These are phyloP conservation scores for Rhodotorula mucilaginosa DNA, from an alignment of 1,284 basidiomycete genomes.

Conservation along the genomic window DNA sequence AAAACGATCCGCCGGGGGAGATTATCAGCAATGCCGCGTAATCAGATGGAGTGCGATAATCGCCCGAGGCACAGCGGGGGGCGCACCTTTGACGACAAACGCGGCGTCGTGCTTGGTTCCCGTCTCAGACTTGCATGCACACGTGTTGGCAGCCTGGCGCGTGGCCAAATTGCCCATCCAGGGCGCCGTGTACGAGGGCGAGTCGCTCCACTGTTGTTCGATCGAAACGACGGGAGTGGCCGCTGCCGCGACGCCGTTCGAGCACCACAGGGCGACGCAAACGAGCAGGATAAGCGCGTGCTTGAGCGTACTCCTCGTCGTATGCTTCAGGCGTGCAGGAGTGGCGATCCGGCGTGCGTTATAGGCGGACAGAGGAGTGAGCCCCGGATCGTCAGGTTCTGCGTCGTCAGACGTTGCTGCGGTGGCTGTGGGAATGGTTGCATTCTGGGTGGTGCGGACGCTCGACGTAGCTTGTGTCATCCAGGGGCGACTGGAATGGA, in stretches of 20 bases:
- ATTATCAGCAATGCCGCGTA: too few species aligned
- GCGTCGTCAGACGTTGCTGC: not conserved
- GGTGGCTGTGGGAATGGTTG: not conserved
- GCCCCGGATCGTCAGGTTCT: not conserved
- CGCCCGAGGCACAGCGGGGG: not conserved
- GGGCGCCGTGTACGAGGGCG: too few species aligned
- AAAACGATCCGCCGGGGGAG: too few species aligned
- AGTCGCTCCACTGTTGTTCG: too few species aligned
- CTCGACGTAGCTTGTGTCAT: not conserved
- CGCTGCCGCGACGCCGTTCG: too few species aligned
- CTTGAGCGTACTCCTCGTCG: too few species aligned
- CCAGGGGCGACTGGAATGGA: not conserved
- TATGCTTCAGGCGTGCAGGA: not conserved
- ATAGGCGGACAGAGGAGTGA: not conserved
- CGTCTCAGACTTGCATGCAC: not conserved
- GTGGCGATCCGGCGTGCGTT: not conserved
- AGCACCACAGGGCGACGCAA: too few species aligned
- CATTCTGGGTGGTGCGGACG: not conserved
- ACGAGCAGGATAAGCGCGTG: too few species aligned
- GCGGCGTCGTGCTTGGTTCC: not conserved
- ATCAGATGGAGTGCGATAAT: not conserved
- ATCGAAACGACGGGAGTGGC: too few species aligned
- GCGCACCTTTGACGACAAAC: not conserved
- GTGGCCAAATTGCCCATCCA: too few species aligned
- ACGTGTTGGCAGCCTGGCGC: too few species aligned